These are phyloP conservation scores for Mangifera indica DNA, from an alignment of 345 rosid species.

Conservation along the genomic window DNA sequence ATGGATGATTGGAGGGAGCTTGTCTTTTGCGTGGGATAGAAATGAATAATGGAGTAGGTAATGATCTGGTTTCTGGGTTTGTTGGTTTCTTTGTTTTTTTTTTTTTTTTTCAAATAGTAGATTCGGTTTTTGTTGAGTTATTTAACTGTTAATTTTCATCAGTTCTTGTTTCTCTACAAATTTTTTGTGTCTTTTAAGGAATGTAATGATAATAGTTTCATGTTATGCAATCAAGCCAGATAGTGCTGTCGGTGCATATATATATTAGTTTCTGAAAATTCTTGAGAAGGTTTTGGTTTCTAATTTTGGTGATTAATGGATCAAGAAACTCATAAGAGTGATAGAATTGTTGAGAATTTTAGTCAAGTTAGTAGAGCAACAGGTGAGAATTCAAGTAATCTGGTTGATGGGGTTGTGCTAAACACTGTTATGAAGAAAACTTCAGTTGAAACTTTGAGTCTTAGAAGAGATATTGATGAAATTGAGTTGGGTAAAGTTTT, in stretches of 20 bases:
- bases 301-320: constrained; percentile 36
- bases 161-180: neutral
- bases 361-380: constrained; percentile 14
- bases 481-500: neutral
- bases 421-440: constrained; percentile 20
- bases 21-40: constrained; percentile 16
- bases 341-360: constrained; percentile 18
- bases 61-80: constrained; percentile 26
- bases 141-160: constrained; percentile 15
- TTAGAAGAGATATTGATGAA: constrained; percentile 20
- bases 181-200: too few relatives aligned
- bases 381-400: constrained; percentile 26
- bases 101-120: neutral
- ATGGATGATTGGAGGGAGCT: constrained; percentile 9
- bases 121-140: constrained; percentile 16
- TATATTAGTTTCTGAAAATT: constrained; percentile 12
- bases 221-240: neutral
- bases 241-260: neutral
- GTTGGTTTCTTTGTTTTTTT: too few relatives aligned
- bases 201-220: constrained; percentile 3
- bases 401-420: constrained; percentile 25
- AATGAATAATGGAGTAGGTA: constrained; percentile 22
- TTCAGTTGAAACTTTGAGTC: constrained; percentile 23
- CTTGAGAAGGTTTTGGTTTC: constrained; percentile 2
- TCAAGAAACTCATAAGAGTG: constrained; percentile 14